A percentile compares a stretch with the other conserved stretches of the same genome.
Conservation (phyloP, 108 stramenopile genomes). For the Cafeteria roenbergensis region DNA sequence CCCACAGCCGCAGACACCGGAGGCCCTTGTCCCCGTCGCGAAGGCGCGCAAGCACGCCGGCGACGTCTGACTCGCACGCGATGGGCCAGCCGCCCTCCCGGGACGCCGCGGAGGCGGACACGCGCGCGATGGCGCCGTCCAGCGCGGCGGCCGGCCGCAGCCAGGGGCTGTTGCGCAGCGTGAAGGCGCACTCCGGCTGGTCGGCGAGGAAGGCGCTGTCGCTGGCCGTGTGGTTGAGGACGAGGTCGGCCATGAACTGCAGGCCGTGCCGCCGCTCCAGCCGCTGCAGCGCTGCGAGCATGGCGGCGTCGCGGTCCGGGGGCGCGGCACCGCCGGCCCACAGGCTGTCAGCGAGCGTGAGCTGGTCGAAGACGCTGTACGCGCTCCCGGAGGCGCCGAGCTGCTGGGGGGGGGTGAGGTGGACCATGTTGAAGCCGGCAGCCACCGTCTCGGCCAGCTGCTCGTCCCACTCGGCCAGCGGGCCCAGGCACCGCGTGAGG, state of each 20-base stretch:
- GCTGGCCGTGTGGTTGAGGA: conserved; percentile 1
- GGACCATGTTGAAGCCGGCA: background rate
- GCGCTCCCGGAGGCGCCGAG: conserved; percentile 1
- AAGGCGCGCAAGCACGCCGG: background rate
- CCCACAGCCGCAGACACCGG: background rate
- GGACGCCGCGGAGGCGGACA: background rate
- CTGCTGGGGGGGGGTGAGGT: conserved; percentile 1
- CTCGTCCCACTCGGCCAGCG: background rate
- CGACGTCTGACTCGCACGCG: background rate
- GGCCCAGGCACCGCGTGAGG: background rate
- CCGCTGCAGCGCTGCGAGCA: too few relatives aligned
- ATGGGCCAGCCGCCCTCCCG: background rate
- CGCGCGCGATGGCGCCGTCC: background rate
- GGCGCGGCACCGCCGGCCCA: background rate
- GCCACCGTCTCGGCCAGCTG: background rate
- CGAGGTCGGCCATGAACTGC: background rate
- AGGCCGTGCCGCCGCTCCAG: background rate
- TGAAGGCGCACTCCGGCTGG: background rate
- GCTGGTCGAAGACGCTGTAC: conserved; percentile 4
- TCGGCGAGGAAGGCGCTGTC: background rate
- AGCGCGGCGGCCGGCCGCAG: background rate
- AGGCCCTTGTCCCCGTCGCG: background rate
- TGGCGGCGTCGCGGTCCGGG: background rate
- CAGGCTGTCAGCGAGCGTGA: background rate
- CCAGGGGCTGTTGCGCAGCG: background rate